Conservation (phyloP, 129 eudicot genomes). For the Silybum marianum region DNA sequence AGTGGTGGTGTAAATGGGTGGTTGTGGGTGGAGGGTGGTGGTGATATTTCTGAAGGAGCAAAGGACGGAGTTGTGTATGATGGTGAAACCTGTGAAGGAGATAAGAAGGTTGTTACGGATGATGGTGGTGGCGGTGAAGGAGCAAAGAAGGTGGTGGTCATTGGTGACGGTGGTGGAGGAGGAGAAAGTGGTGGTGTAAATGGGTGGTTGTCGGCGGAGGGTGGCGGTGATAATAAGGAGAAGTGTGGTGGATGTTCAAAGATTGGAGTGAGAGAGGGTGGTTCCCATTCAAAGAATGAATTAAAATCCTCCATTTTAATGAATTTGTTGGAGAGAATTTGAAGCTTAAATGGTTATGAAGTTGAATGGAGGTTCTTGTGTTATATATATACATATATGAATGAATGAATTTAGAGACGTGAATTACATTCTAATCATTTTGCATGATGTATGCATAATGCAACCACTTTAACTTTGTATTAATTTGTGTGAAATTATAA, state of each 20-base stretch:
- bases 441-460: constrained; percentile 3
- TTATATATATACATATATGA: neutral
- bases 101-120: neutral
- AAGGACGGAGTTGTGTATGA: neutral
- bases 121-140: neutral
- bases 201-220: no score
- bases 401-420: neutral
- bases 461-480: neutral
- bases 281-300: neutral
- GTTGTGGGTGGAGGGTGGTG: neutral
- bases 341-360: neutral
- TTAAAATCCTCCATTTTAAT: neutral
- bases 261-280: constrained; percentile 1
- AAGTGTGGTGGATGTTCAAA: neutral
- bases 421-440: neutral
- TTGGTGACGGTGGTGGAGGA: neutral
- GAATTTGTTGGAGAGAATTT: neutral
- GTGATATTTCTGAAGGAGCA: neutral
- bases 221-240: no score
- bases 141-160: neutral
- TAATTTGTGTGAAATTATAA: neutral
- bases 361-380: neutral
- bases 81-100: neutral
- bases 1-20: neutral
- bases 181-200: no score